Conservation (phyloP, 768 basidiomycete species). For the Russula vinacea region DNA sequence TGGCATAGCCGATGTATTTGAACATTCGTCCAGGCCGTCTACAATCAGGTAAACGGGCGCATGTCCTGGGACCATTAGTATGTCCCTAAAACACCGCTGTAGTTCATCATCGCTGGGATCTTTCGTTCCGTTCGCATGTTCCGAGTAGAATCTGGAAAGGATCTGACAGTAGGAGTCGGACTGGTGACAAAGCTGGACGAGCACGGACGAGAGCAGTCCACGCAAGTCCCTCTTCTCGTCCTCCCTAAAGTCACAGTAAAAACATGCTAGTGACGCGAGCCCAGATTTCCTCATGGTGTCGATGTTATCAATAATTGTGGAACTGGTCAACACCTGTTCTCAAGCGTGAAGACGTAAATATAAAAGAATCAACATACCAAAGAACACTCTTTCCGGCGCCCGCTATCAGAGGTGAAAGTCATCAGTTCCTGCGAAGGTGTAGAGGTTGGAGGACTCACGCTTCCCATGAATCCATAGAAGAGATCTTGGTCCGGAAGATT, state of each 20-base stretch:
- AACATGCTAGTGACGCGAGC: neutral
- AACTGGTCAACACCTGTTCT: neutral
- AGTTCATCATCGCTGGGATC: neutral
- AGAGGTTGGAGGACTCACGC: neutral
- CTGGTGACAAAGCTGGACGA: conserved; percentile 5
- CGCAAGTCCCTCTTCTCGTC: neutral
- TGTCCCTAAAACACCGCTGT: neutral
- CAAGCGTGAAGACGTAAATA: neutral
- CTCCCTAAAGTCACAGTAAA: conserved; percentile 8
- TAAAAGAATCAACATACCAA: neutral
- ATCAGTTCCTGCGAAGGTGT: neutral
- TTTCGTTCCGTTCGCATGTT: neutral
- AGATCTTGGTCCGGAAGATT: neutral
- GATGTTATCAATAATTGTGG: neutral
- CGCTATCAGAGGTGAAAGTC: neutral
- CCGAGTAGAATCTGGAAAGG: neutral
- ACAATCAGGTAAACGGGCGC: neutral
- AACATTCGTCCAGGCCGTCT: conserved; percentile 10
- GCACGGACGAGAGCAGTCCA: conserved; percentile 1
- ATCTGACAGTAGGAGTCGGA: neutral
- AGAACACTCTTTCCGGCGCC: conserved; percentile 1
- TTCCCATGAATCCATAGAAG: neutral
- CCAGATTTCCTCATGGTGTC: neutral
- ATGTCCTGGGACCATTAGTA: neutral
- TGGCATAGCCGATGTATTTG: neutral